Evolutionary conservation across 345 rosid species (phyloP).

Genomic region (Excoecaria cochinchinensis): DNA sequence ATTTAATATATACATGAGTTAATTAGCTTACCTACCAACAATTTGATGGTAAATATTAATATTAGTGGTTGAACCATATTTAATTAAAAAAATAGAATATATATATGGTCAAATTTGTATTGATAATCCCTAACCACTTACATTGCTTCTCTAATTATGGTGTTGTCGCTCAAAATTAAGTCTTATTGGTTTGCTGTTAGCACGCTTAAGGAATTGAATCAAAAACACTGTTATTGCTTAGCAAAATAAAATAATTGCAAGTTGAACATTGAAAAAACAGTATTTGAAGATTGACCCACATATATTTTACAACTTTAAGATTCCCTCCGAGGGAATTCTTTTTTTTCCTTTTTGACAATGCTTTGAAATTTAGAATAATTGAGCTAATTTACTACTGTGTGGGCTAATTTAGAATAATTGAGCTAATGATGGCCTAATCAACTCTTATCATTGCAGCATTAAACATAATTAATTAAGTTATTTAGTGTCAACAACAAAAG

Average conservation of each 20-base stretch:
- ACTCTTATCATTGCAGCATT: background rate
- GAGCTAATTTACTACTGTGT: too few species aligned
- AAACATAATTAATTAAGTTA: background rate
- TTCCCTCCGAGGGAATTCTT: too few species aligned
- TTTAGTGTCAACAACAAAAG: slow-evolving; percentile 17
- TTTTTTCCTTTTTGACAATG: too few species aligned
- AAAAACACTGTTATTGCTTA: too few species aligned
- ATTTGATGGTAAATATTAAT: background rate
- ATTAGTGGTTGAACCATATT: background rate
- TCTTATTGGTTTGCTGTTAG: background rate
- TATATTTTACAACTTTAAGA: background rate
- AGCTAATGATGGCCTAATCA: slow-evolving; percentile 30
- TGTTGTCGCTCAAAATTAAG: background rate
- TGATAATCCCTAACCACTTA: background rate
- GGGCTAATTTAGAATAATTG: slow-evolving; percentile 12
- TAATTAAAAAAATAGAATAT: too few species aligned
- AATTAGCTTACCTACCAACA: slow-evolving; percentile 24
- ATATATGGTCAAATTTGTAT: slow-evolving; percentile 8
- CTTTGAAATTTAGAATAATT: too few species aligned
- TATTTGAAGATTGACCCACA: too few species aligned
- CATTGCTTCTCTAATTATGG: slow-evolving; percentile 1
- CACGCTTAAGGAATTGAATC: background rate
- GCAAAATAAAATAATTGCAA: too few species aligned
- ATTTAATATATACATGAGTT: too few species aligned
- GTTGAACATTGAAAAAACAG: too few species aligned